These are phyloP conservation scores for Rhododendron simsii DNA, from an alignment of 148 eudicot genomes.

Conservation along the genomic window DNA sequence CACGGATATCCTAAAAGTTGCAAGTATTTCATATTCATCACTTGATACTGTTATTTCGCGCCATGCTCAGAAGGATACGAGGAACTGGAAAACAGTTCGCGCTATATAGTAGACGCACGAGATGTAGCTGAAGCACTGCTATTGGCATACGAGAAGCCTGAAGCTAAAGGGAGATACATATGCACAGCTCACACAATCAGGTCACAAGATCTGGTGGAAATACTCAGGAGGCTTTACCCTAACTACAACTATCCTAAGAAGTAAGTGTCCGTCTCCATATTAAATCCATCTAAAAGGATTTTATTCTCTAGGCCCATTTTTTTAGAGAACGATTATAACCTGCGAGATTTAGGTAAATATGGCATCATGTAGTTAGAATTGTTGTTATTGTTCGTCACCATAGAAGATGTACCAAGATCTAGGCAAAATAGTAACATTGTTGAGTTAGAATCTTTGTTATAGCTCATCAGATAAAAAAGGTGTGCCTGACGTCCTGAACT, in stretches of 20 bases:
- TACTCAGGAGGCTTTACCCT: constrained; percentile 22
- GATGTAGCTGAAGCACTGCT: constrained; percentile 69
- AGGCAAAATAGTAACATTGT: not conserved
- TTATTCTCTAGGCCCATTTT: not conserved
- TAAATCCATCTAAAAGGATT: not conserved
- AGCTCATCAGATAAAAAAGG: not conserved
- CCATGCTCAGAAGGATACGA: constrained; percentile 41
- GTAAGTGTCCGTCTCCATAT: constrained; percentile 17
- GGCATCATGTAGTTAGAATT: not conserved
- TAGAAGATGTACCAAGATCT: not conserved
- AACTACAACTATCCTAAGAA: constrained; percentile 39
- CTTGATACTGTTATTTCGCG: not conserved
- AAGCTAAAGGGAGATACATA: constrained; percentile 74
- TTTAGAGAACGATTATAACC: not conserved
- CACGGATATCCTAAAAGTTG: not conserved
- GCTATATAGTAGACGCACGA: constrained; percentile 64
- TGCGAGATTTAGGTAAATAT: not conserved
- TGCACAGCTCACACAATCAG: constrained; percentile 43
- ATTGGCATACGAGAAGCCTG: constrained; percentile 63
- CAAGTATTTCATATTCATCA: not conserved
- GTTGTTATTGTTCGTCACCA: not conserved
- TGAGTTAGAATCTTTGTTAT: not conserved
- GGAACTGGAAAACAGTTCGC: constrained; percentile 40
- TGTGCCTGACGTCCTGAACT: not conserved
- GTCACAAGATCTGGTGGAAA: constrained; percentile 49